phyloP scores from a whole-genome alignment of 208 protist genomes.

The Crithidia thermophila region DNA sequence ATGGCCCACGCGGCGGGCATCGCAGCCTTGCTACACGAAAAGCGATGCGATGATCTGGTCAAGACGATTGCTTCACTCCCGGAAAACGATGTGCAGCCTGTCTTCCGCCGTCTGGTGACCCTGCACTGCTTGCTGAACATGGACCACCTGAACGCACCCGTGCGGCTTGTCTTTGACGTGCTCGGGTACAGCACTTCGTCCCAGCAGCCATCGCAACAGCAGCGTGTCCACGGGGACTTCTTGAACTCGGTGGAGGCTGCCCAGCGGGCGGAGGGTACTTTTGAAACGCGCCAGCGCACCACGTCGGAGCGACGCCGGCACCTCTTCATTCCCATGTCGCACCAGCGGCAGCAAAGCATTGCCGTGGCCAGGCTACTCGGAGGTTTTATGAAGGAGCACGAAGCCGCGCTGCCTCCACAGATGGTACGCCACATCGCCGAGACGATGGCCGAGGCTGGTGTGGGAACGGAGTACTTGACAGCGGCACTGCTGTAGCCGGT shows the following conservation, averaged over 20 bases:
- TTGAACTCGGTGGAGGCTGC: slow-evolving; percentile 5
- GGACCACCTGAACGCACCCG: slow-evolving; percentile 60
- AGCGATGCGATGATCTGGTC: not conserved
- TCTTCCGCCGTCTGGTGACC: slow-evolving; percentile 38
- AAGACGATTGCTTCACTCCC: not conserved
- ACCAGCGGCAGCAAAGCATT: slow-evolving; percentile 37
- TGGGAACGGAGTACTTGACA: slow-evolving; percentile 63
- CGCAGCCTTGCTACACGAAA: slow-evolving; percentile 5
- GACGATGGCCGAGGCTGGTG: slow-evolving; percentile 49
- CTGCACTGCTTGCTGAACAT: slow-evolving; percentile 58
- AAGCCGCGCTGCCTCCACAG: slow-evolving; percentile 24
- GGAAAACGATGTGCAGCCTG: not conserved
- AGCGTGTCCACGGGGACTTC: slow-evolving; percentile 5
- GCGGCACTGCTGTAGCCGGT: slow-evolving; percentile 41
- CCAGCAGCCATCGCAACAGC: slow-evolving; percentile 9
- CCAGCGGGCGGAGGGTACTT: slow-evolving; percentile 22
- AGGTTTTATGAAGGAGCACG: slow-evolving; percentile 30
- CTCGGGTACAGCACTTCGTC: slow-evolving; percentile 26
- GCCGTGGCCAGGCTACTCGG: slow-evolving; percentile 39
- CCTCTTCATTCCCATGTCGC: slow-evolving; percentile 57
- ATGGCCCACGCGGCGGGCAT: slow-evolving; percentile 30
- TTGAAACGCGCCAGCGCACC: slow-evolving; percentile 41
- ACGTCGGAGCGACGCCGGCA: slow-evolving; percentile 26
- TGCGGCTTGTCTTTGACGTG: slow-evolving; percentile 68
- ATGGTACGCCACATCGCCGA: slow-evolving; percentile 46